Base-by-base conservation (phyloP, 2,329 filamentous ascomycete species). In the Ciborinia camelliae region DNA sequence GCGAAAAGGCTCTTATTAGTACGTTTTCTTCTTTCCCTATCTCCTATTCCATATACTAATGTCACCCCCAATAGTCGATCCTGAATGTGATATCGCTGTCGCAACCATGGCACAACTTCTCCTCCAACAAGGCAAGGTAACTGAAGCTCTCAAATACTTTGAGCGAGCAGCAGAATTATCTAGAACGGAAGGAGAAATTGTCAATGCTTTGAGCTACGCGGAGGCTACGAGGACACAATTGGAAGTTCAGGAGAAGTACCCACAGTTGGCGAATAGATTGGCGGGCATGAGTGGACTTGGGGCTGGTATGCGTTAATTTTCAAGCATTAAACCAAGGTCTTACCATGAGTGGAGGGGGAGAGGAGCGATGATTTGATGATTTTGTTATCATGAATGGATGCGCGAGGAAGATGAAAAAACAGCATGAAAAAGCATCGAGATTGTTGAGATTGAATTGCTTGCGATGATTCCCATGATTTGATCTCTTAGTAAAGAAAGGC, bases 71-170 rank as follows among this genome's bases (percentile, higher is more conserved):
- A 26, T 72, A 97, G 93, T 99, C 76, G 95, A 99, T 74, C 95
- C 95, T 32, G 95, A 99, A 77, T 99, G 95, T 76, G 95, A 99
- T 74, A 99, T 99, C 75, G 95, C 95, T 50, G 95, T 99, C 50
- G 95, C 95, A 62, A 99, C 95, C 63, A 97, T 99, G 92, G 95
- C 95, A 14, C 95, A 99, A 79, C 86, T 99, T 50, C 88, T 99
- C 61, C 86, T 99, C 43, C 95, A 99, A 78, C 95, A 98, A 82
- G 95, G 95, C 78, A 97, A 97, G 81, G 94, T 99, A 65, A 90
- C 90, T 43, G 91, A 97, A 68, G 95, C 95, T 0, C 87, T 99
- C 70, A 92, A 90, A 79, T 98, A 98, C 82, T 99, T 99, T 76
- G 93, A 98, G 82, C 90, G 92, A 67, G 95, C 95, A 2, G 95